Conservation (phyloP, 257 asterid species). For the Solanum raphanifolium region DNA sequence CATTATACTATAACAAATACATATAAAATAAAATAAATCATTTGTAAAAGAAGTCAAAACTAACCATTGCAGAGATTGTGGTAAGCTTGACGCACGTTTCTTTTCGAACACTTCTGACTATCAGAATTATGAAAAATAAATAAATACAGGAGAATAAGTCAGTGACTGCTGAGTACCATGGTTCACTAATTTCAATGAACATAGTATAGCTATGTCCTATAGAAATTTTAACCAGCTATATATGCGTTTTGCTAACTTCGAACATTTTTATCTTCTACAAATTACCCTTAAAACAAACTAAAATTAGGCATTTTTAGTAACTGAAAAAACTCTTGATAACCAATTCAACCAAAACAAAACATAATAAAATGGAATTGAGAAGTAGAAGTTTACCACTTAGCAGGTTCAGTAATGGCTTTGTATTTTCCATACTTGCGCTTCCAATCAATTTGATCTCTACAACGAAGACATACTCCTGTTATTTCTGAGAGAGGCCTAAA, state of each 20-base stretch:
- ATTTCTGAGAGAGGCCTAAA: constrained; percentile 68
- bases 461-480: constrained; percentile 82
- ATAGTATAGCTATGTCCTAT: neutral
- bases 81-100: constrained; percentile 93
- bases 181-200: neutral
- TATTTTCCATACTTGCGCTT: constrained; percentile 85
- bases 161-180: neutral
- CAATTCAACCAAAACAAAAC: neutral
- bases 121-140: neutral
- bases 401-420: constrained; percentile 73
- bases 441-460: constrained; percentile 92
- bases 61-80: constrained; percentile 80
- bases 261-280: neutral
- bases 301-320: neutral
- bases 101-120: constrained; percentile 88
- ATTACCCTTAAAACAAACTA: neutral
- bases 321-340: neutral
- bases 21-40: neutral
- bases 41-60: neutral
- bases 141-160: neutral
- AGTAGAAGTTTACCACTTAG: constrained; percentile 52
- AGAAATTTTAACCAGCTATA: neutral
- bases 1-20: neutral
- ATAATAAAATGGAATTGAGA: neutral
- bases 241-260: neutral